Evolutionary conservation across 1,139 yeast species (phyloP).

Genomic region (Lodderomyces elongisporus): DNA sequence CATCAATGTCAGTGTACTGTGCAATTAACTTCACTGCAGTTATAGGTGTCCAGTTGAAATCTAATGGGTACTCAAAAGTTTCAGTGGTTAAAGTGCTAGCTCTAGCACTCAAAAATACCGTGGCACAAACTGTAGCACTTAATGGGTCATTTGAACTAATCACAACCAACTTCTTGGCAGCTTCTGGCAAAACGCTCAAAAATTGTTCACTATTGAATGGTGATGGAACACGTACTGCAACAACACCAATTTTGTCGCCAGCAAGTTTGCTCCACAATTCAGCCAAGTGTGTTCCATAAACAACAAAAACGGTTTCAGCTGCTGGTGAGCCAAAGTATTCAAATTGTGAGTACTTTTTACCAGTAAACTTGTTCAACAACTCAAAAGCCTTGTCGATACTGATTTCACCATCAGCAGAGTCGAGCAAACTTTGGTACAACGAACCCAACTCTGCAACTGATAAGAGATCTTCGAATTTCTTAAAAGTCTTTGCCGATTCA

Average conservation of each 20-base stretch:
- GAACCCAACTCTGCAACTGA: conserved; percentile 41
- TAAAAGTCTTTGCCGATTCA: conserved; percentile 53
- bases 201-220: conserved; percentile 69
- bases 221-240: conserved; percentile 72
- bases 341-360: conserved; percentile 58
- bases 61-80: conserved; percentile 49
- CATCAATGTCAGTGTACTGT: conserved; percentile 33
- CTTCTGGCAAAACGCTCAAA: conserved; percentile 50
- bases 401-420: conserved; percentile 28
- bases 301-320: conserved; percentile 70
- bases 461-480: conserved; percentile 44
- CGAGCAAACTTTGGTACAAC: conserved; percentile 35
- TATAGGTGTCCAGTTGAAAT: conserved; percentile 54
- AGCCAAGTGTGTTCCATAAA: conserved; percentile 69
- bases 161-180: conserved; percentile 59
- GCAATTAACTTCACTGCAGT: conserved; percentile 47
- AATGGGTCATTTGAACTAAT: conserved; percentile 39
- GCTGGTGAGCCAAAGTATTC: conserved; percentile 61
- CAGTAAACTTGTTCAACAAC: conserved; percentile 53
- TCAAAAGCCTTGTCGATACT: conserved; percentile 39
- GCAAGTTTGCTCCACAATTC: conserved; percentile 48
- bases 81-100: conserved; percentile 38
- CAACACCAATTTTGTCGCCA: conserved; percentile 47
- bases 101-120: conserved; percentile 54
- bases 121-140: conserved; percentile 69